Percentiles rank a stretch among this genome's conserved stretches.
Evolutionary conservation across 805 yeast species (phyloP).

Genomic region (Blastobotrys muscicola): DNA sequence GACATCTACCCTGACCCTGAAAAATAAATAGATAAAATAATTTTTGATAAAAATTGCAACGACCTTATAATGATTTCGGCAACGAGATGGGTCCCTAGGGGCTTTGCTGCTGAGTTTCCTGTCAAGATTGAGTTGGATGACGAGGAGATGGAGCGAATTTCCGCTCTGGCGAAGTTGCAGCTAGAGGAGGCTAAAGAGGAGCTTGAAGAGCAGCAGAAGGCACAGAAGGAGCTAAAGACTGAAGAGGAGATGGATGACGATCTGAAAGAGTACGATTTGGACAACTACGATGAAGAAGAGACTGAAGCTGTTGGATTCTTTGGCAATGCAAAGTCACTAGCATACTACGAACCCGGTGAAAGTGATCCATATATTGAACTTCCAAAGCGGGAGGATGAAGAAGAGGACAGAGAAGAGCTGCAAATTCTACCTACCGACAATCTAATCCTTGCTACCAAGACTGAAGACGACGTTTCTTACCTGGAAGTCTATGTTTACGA

Average conservation of each 20-base stretch:
- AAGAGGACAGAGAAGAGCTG: conserved; percentile 73
- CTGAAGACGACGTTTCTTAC: conserved; percentile 90
- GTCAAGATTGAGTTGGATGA: conserved; percentile 81
- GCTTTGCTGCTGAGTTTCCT: conserved; percentile 88
- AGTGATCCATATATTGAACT: conserved; percentile 54
- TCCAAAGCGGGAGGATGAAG: conserved; percentile 51
- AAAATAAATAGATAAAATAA: conserved; percentile 3
- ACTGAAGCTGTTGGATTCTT: conserved; percentile 38
- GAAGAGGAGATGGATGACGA: conserved; percentile 46
- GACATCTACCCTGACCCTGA: too few species aligned
- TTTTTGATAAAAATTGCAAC: background rate
- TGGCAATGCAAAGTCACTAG: conserved; percentile 35
- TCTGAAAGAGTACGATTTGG: conserved; percentile 78
- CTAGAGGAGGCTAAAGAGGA: conserved; percentile 66
- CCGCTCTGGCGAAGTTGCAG: conserved; percentile 74
- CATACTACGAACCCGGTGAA: conserved; percentile 34
- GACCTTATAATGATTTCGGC: conserved; percentile 66
- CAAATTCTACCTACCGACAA: conserved; percentile 88
- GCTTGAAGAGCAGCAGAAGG: conserved; percentile 29
- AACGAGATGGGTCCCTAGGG: conserved; percentile 92
- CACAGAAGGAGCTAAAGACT: conserved; percentile 5
- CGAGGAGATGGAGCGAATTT: conserved; percentile 85
- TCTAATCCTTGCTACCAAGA: conserved; percentile 80
- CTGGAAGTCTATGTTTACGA: conserved; percentile 92
- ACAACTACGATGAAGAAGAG: conserved; percentile 55